Percentiles rank a stretch among this genome's conserved stretches.
These are phyloP conservation scores for Umbilicus rupestris DNA, from an alignment of 164 flowering plant genomes.

Conservation along the genomic window DNA sequence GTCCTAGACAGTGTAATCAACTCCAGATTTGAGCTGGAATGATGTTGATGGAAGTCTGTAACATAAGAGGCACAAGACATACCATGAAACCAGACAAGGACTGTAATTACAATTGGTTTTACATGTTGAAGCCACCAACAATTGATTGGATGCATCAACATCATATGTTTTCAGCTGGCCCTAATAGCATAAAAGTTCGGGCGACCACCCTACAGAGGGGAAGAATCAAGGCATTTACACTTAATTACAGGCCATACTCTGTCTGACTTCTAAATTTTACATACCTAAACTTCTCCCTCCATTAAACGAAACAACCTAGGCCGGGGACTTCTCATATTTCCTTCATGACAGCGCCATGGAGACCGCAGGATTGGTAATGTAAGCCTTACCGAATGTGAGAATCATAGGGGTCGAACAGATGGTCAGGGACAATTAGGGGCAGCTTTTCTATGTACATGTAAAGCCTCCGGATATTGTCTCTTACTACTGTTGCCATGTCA, in stretches of 20 bases:
- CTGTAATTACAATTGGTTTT: too few species aligned
- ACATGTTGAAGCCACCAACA: too few species aligned
- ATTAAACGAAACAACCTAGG: not conserved
- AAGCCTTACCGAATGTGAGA: constrained; percentile 31
- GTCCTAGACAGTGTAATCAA: too few species aligned
- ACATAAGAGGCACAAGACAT: too few species aligned
- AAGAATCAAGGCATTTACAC: not conserved
- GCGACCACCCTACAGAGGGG: not conserved
- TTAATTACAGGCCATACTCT: not conserved
- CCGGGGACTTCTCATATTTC: not conserved
- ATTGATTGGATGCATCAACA: not conserved
- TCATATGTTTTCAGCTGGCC: not conserved
- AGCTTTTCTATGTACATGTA: constrained; percentile 73
- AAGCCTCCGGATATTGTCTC: constrained; percentile 62
- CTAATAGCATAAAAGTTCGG: not conserved
- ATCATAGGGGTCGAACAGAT: constrained; percentile 47
- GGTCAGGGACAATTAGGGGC: constrained; percentile 55
- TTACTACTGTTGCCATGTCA: constrained; percentile 46
- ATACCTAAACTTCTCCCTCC: constrained; percentile 4
- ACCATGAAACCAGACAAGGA: too few species aligned
- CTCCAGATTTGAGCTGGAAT: too few species aligned
- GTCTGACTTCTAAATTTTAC: not conserved
- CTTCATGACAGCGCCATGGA: not conserved
- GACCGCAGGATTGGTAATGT: not conserved
- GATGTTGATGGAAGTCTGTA: too few species aligned